Evolutionary conservation across 2,329 filamentous ascomycete genomes (phyloP).

Genomic region (Chaetomium strumarium): DNA sequence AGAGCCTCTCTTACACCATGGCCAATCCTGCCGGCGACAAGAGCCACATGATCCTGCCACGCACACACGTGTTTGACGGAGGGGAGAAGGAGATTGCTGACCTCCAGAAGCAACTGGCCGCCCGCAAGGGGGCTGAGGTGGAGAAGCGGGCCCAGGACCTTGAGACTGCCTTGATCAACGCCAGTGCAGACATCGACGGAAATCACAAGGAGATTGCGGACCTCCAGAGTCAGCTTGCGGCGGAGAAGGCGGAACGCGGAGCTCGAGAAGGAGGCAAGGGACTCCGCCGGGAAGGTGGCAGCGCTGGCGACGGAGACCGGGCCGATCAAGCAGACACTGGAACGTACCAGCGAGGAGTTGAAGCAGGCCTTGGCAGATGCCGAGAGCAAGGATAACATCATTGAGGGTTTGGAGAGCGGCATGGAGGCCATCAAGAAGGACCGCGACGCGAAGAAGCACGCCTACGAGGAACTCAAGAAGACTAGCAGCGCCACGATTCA

Average conservation of each 20-base stretch:
- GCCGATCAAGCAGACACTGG: neutral
- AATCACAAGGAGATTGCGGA: neutral
- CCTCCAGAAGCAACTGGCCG: neutral
- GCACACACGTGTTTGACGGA: no score
- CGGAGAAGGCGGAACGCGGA: neutral
- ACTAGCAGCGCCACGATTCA: neutral
- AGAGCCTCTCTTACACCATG: no score
- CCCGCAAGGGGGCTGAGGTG: neutral
- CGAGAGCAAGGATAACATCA: neutral
- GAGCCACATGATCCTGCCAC: no score
- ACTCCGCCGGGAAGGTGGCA: neutral
- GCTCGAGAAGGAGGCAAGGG: neutral
- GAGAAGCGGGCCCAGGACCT: neutral
- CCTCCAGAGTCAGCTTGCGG: neutral
- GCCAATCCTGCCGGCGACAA: no score
- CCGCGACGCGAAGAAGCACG: neutral
- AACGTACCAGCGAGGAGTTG: neutral
- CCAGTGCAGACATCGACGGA: neutral
- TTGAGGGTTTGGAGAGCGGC: neutral
- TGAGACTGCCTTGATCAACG: neutral
- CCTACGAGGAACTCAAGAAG: neutral
- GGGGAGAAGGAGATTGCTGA: neutral
- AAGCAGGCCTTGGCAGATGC: neutral
- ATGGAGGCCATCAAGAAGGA: neutral
- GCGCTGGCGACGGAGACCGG: neutral